phyloP scores from a whole-genome alignment of 306 rosid species.

The Carpinus viminea region DNA sequence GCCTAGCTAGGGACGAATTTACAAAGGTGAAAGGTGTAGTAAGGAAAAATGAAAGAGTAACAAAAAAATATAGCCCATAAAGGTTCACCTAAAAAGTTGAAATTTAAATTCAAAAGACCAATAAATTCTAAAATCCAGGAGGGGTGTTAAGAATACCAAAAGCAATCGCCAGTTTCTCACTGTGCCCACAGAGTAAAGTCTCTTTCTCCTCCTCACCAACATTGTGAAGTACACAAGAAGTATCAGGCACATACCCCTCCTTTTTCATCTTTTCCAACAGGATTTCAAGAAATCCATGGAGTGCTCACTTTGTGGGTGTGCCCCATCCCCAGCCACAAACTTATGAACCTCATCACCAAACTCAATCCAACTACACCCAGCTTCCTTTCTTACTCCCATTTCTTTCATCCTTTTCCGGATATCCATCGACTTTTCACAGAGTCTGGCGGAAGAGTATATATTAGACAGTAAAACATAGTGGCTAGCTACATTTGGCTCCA shows the following conservation, averaged over 20 bases:
- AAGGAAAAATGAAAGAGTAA: slow-evolving; percentile 6
- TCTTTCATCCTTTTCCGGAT: slow-evolving; percentile 77
- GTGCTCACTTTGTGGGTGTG: slow-evolving; percentile 72
- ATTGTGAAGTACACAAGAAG: slow-evolving; percentile 83
- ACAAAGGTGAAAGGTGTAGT: background rate
- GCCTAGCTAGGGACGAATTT: background rate
- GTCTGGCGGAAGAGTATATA: slow-evolving; percentile 72
- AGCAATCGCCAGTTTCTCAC: slow-evolving; percentile 94
- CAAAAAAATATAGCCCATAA: no score
- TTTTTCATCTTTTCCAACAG: slow-evolving; percentile 67
- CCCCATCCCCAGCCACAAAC: slow-evolving; percentile 73
- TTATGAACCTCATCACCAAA: slow-evolving; percentile 79
- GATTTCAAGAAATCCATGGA: slow-evolving; percentile 60
- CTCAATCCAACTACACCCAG: slow-evolving; percentile 94
- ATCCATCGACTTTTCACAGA: slow-evolving; percentile 77
- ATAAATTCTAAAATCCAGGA: no score
- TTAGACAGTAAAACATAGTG: slow-evolving; percentile 82
- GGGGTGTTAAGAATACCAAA: slow-evolving; percentile 80
- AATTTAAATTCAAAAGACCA: no score
- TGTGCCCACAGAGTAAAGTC: slow-evolving; percentile 81
- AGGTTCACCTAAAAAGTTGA: no score
- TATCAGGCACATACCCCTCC: slow-evolving; percentile 89
- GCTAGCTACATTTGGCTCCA: slow-evolving; percentile 86
- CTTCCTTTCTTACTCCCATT: slow-evolving; percentile 80
- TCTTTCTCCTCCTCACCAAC: slow-evolving; percentile 85